Percentiles rank a stretch among this genome's conserved stretches.
Evolutionary conservation across 2,329 filamentous ascomycete species (phyloP).

Genomic region (Curvularia spicifera): DNA sequence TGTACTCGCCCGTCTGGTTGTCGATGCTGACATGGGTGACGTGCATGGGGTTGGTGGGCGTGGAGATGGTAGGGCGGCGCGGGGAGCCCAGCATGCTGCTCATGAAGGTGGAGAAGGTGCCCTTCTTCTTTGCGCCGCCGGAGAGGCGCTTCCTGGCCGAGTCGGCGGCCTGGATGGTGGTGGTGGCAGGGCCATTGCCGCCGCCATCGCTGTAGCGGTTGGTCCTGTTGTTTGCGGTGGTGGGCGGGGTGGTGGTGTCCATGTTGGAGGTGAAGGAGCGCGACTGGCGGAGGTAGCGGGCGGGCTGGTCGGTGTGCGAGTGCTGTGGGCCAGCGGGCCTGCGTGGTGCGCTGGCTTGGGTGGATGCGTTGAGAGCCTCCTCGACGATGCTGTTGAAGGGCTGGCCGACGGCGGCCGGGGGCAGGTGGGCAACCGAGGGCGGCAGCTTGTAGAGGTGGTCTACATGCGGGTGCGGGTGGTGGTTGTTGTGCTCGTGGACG

Average conservation of each 20-base stretch:
- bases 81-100: slow-evolving; percentile 64
- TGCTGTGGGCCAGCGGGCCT: slow-evolving; percentile 39
- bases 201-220: slow-evolving; percentile 51
- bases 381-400: slow-evolving; percentile 50
- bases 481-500: slow-evolving; percentile 24
- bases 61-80: slow-evolving; percentile 92
- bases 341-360: slow-evolving; percentile 19
- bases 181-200: slow-evolving; percentile 12
- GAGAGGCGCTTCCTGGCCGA: slow-evolving; percentile 39
- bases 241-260: slow-evolving; percentile 49
- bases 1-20: slow-evolving; percentile 94
- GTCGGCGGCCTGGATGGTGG: slow-evolving; percentile 9
- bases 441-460: slow-evolving; percentile 10
- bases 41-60: slow-evolving; percentile 95
- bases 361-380: slow-evolving; percentile 30
- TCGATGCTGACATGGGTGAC: slow-evolving; percentile 98
- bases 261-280: slow-evolving; percentile 55
- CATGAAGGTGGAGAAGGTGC: slow-evolving; percentile 50
- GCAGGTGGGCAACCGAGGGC: slow-evolving; percentile 18
- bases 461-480: slow-evolving; percentile 8
- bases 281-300: slow-evolving; percentile 48
- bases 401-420: slow-evolving; percentile 35
- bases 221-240: slow-evolving; percentile 38
- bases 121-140: slow-evolving; percentile 51
- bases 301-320: slow-evolving; percentile 35